Conservation (phyloP, 768 basidiomycete genomes). For the Naganishia vaughanmartiniae region DNA sequence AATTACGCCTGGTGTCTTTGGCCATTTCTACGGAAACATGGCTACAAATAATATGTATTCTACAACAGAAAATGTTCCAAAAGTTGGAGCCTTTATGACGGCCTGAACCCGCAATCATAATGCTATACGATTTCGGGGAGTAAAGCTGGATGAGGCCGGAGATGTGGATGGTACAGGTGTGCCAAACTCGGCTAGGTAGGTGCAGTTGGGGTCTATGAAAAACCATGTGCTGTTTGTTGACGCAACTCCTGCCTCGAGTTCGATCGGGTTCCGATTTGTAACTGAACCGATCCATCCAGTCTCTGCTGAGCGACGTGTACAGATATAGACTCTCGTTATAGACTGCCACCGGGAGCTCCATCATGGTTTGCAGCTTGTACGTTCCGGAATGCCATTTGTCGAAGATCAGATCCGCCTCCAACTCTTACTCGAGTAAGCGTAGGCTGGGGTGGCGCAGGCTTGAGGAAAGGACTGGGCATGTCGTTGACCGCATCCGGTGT, state of each 20-base stretch:
- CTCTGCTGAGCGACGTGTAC: background rate
- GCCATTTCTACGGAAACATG: background rate
- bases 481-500: slow-evolving; percentile 42
- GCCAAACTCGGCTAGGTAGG: background rate
- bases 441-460: slow-evolving; percentile 13
- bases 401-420: slow-evolving; percentile 15
- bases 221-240: no score
- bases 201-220: background rate
- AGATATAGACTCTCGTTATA: background rate
- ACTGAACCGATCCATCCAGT: background rate
- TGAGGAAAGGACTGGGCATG: slow-evolving; percentile 47
- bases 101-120: background rate
- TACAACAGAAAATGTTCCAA: background rate
- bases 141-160: background rate
- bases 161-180: background rate
- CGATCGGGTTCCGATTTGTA: background rate
- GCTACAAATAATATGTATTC: background rate
- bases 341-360: background rate
- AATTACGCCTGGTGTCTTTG: no score
- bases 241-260: no score
- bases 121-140: background rate
- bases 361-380: slow-evolving; percentile 10
- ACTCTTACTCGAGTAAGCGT: slow-evolving; percentile 17
- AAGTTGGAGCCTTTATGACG: background rate
- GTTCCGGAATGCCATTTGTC: slow-evolving; percentile 19